phyloP scores from a whole-genome alignment of 2,329 filamentous ascomycete species.

The Beauveria pseudobassiana region DNA sequence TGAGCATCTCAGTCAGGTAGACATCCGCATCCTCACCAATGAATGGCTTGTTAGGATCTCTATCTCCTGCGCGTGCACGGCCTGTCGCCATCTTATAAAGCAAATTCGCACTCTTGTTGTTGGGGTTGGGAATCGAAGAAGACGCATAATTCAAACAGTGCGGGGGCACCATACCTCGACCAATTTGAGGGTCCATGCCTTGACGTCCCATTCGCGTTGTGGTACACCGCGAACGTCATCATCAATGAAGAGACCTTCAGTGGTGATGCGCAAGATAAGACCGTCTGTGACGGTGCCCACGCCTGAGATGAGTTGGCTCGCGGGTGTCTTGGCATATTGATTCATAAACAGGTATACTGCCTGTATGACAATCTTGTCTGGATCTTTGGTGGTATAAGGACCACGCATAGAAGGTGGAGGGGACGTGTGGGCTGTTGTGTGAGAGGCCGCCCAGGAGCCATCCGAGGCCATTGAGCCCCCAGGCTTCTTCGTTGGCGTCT shows the following conservation, averaged over 20 bases:
- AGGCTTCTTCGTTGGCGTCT: slow-evolving; percentile 48
- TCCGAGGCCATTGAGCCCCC: slow-evolving; percentile 69
- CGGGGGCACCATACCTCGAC: slow-evolving; percentile 78
- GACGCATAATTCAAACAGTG: slow-evolving; percentile 45
- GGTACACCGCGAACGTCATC: slow-evolving; percentile 85
- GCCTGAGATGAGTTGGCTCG: slow-evolving; percentile 84
- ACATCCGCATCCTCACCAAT: slow-evolving; percentile 59
- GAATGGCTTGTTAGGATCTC: slow-evolving; percentile 43
- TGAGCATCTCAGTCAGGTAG: slow-evolving; percentile 55
- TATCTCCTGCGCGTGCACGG: slow-evolving; percentile 39
- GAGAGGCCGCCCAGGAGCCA: slow-evolving; percentile 77
- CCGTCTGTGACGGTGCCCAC: slow-evolving; percentile 83
- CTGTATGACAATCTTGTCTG: slow-evolving; percentile 91
- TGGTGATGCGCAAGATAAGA: slow-evolving; percentile 83
- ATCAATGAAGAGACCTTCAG: slow-evolving; percentile 93
- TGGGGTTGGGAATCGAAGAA: slow-evolving; percentile 31
- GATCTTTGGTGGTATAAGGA: slow-evolving; percentile 80
- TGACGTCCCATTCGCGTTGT: slow-evolving; percentile 98
- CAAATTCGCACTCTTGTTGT: slow-evolving; percentile 34
- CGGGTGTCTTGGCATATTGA: slow-evolving; percentile 77
- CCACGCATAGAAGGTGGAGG: slow-evolving; percentile 72
- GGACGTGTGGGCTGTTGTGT: slow-evolving; percentile 75
- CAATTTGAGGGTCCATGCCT: slow-evolving; percentile 92
- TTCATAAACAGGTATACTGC: slow-evolving; percentile 92
- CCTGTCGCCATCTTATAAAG: slow-evolving; percentile 40